Evolutionary conservation across 352 stramenopile genomes (phyloP), one percentile per base, ranked within the genome.

Genomic region (Pythium biforme): DNA sequence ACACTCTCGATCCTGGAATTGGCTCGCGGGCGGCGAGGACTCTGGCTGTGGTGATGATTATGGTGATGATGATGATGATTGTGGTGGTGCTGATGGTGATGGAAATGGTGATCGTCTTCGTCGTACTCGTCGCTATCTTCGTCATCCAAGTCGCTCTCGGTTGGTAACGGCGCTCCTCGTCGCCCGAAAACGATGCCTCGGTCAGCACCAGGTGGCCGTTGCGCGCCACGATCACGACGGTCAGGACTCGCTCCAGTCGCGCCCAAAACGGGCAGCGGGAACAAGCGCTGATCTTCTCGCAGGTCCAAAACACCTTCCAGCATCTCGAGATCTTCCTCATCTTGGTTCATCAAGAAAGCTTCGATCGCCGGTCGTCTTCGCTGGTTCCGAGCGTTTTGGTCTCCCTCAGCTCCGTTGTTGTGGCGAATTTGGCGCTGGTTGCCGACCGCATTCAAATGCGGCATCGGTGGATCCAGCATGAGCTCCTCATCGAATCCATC

Each of bases 241-340:
- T 62, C 64, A 20, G 64, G 50, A 39, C 46, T 63, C 3, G 54
- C 34, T 5, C 23, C 51, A 46, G 31, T 45, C 26, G 26, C 57
- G 12, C 62, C 62, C n/a, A 55, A 15, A 27, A 69, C 29, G 1
- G 55, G 47, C 37, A 64, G 22, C 55, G 63, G 63, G 52, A 70
- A 65, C 39, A 71, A 51, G 2, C 58, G 58, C 20, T 67, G 58
- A n/a, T 64, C 65, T 34, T 92, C 83, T 17, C 72, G 77, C 49
- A 90, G 64, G 46, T 90, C 78, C 23, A 90, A 61, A 17, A 90
- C 76, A 15, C 78, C 74, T 72, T 90, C 77, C 19, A 90, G 68
- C 58, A 90, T 76, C 14, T 88, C 77, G 7, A 90, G 47, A 55
- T 89, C 81, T 49, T 90, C 83, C 14, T 89, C 2, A 75, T 84